phyloP scores from a whole-genome alignment of 202 grass and related monocot species.

The Setaria viridis region DNA sequence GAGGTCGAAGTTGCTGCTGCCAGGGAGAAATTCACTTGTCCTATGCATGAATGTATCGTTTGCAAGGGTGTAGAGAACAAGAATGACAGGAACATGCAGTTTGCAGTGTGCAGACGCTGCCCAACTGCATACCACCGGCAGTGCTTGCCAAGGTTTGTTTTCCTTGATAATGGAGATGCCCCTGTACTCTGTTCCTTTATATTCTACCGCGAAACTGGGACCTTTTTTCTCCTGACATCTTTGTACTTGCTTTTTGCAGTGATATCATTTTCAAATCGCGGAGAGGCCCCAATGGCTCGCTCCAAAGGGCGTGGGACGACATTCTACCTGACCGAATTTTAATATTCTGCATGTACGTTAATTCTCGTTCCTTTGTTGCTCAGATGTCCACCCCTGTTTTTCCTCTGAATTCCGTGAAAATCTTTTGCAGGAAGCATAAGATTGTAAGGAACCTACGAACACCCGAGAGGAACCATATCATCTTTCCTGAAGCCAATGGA shows the following conservation, averaged over 20 bases:
- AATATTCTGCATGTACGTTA: slow-evolving; percentile 67
- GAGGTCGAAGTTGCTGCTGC: slow-evolving; percentile 26
- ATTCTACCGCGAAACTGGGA: not conserved
- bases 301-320: slow-evolving; percentile 55
- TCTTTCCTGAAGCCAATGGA: slow-evolving; percentile 58
- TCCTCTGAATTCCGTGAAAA: not conserved
- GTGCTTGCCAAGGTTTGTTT: slow-evolving; percentile 72
- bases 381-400: not conserved
- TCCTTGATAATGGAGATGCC: not conserved
- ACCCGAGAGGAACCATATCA: slow-evolving; percentile 73
- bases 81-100: slow-evolving; percentile 40
- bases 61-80: slow-evolving; percentile 58
- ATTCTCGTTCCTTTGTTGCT: not conserved
- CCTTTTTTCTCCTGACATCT: not conserved
- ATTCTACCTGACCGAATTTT: slow-evolving; percentile 52
- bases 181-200: not conserved
- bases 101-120: slow-evolving; percentile 76
- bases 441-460: slow-evolving; percentile 58
- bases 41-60: slow-evolving; percentile 55
- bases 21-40: slow-evolving; percentile 54
- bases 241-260: slow-evolving; percentile 34
- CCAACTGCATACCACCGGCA: slow-evolving; percentile 78
- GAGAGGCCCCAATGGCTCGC: slow-evolving; percentile 11
- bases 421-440: slow-evolving; percentile 64
- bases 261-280: slow-evolving; percentile 43